phyloP scores from a whole-genome alignment of 768 basidiomycete genomes.

The Hericium coralloides region DNA sequence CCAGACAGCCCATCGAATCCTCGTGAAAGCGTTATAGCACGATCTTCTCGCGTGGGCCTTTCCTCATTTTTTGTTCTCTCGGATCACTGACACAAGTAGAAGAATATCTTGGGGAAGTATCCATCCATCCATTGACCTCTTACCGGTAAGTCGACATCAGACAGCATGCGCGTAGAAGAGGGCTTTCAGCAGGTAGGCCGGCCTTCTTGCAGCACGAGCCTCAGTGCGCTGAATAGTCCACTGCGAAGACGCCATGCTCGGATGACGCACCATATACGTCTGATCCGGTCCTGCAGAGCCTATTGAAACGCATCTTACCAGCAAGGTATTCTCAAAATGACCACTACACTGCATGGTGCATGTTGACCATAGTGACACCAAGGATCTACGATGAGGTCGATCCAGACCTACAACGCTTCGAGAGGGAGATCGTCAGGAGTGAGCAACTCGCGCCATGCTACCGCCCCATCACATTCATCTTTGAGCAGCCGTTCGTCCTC shows the following conservation, averaged over 20 bases:
- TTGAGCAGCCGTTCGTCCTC: slow-evolving; percentile 40
- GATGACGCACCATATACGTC: slow-evolving; percentile 53
- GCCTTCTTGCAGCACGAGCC: not conserved
- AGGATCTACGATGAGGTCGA: slow-evolving; percentile 44
- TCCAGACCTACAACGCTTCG: slow-evolving; percentile 51
- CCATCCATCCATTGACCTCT: not conserved
- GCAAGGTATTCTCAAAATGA: slow-evolving; percentile 22
- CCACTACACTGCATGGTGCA: not conserved
- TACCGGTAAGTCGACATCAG: not conserved
- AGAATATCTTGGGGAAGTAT: not conserved
- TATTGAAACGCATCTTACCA: slow-evolving; percentile 53
- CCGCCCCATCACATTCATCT: not conserved
- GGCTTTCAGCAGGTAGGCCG: slow-evolving; percentile 51
- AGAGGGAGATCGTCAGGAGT: slow-evolving; percentile 46
- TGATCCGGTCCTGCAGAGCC: slow-evolving; percentile 52
- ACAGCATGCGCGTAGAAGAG: slow-evolving; percentile 50
- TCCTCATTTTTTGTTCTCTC: too few relatives aligned
- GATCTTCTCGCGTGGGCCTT: too few relatives aligned
- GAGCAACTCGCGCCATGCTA: slow-evolving; percentile 11
- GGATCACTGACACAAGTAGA: not conserved
- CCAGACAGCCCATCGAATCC: too few relatives aligned
- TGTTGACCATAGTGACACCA: not conserved
- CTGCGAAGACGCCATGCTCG: slow-evolving; percentile 36
- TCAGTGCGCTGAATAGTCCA: not conserved
- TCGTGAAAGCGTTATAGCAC: too few relatives aligned